phyloP scores from a whole-genome alignment of 108 stramenopile species.

The Licmophora abbreviata region DNA sequence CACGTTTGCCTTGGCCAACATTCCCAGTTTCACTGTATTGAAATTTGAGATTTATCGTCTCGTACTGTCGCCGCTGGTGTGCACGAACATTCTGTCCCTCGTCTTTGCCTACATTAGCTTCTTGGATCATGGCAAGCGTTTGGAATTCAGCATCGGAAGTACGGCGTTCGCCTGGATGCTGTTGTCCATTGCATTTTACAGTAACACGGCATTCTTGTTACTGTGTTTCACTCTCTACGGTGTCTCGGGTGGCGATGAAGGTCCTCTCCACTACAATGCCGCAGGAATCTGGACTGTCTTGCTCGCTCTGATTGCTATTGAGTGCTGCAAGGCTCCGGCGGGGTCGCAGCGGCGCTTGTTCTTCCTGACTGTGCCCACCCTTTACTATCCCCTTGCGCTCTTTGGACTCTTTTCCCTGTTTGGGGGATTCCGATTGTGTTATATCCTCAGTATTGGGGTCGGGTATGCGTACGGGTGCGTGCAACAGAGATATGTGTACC shows the following conservation, averaged over 20 bases:
- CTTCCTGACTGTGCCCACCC: slow-evolving; percentile 45
- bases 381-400: slow-evolving; percentile 68
- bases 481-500: slow-evolving; percentile 6
- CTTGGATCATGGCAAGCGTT: slow-evolving; percentile 45
- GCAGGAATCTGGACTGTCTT: slow-evolving; percentile 69
- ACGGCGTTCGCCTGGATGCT: slow-evolving; percentile 57
- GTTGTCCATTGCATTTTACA: slow-evolving; percentile 38
- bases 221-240: slow-evolving; percentile 33
- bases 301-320: slow-evolving; percentile 59
- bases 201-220: slow-evolving; percentile 39
- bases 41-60: slow-evolving; percentile 73
- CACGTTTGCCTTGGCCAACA: slow-evolving; percentile 48
- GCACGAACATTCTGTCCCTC: slow-evolving; percentile 41
- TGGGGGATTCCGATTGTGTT: slow-evolving; percentile 41
- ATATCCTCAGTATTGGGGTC: slow-evolving; percentile 58
- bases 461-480: slow-evolving; percentile 64
- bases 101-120: slow-evolving; percentile 68
- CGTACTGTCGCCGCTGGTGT: slow-evolving; percentile 60
- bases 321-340: slow-evolving; percentile 64
- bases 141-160: slow-evolving; percentile 68
- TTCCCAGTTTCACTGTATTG: slow-evolving; percentile 59
- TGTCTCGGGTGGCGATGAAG: slow-evolving; percentile 22
- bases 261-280: slow-evolving; percentile 22
- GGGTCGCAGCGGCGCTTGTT: slow-evolving; percentile 50
- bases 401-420: slow-evolving; percentile 65